A percentile compares a stretch with the other conserved stretches of the same genome.
These are phyloP conservation scores for Candida multigemmis DNA, from an alignment of 805 yeast genomes.

Conservation along the genomic window DNA sequence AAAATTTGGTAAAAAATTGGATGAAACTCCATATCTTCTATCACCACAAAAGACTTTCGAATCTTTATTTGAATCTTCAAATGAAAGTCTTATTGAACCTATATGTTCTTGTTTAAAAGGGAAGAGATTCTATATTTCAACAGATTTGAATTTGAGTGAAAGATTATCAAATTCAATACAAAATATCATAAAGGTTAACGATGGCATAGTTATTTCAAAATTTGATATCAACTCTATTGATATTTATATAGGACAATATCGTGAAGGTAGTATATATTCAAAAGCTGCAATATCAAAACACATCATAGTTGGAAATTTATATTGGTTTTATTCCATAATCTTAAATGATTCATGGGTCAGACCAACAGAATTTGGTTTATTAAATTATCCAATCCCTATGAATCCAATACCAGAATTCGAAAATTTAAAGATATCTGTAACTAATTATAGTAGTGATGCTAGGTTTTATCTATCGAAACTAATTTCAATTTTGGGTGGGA, in stretches of 20 bases:
- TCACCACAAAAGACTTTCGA: neutral
- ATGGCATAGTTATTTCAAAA: slow-evolving; percentile 38
- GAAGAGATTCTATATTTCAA: slow-evolving; percentile 41
- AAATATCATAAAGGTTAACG: slow-evolving; percentile 38
- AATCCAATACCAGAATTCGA: slow-evolving; percentile 45
- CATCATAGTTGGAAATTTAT: slow-evolving; percentile 51
- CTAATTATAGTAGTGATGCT: slow-evolving; percentile 83
- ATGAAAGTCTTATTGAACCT: neutral
- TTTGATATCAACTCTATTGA: slow-evolving; percentile 13
- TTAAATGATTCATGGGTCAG: slow-evolving; percentile 44
- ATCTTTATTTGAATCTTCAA: slow-evolving; percentile 1
- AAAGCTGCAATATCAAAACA: slow-evolving; percentile 31
- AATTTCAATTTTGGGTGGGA: slow-evolving; percentile 64
- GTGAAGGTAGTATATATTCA: slow-evolving; percentile 49
- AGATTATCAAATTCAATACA: slow-evolving; percentile 29
- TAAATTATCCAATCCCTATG: slow-evolving; percentile 62
- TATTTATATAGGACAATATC: slow-evolving; percentile 51
- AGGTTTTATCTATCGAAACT: slow-evolving; percentile 61
- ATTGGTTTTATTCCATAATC: slow-evolving; percentile 70
- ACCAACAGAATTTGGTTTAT: slow-evolving; percentile 44
- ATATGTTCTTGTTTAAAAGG: slow-evolving; percentile 23
- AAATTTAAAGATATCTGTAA: slow-evolving; percentile 51
- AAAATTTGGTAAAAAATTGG: slow-evolving; percentile 38
- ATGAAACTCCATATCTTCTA: slow-evolving; percentile 43
- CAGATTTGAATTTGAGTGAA: slow-evolving; percentile 48